Evolutionary conservation across 2,329 filamentous ascomycete genomes (phyloP).

Genomic region (Penicillium capsulatum): DNA sequence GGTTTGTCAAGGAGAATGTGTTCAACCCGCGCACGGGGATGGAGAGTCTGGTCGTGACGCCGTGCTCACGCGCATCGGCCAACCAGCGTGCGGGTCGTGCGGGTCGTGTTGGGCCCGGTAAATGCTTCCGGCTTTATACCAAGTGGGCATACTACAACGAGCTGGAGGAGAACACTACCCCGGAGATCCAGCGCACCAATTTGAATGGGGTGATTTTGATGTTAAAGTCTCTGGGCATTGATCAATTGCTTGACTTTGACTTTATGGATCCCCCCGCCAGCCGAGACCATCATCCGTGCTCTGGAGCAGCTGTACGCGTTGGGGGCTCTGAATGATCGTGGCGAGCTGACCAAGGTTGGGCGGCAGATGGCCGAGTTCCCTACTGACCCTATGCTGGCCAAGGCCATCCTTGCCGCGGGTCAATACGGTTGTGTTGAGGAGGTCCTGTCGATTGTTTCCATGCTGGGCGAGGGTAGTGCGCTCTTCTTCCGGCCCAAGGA

Average conservation of each 20-base stretch:
- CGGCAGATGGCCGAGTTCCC: conserved; percentile 95
- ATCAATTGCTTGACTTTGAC: conserved; percentile 88
- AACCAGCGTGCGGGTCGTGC: conserved; percentile 91
- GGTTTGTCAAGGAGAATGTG: conserved; percentile 91
- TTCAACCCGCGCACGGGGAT: conserved; percentile 90
- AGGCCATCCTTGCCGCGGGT: conserved; percentile 81
- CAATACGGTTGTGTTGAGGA: conserved; percentile 92
- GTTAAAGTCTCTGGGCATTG: conserved; percentile 85
- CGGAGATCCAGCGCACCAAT: conserved; percentile 89
- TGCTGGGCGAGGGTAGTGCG: conserved; percentile 82
- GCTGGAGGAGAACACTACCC: conserved; percentile 84
- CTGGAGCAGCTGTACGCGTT: conserved; percentile 89
- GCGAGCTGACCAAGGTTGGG: conserved; percentile 83
- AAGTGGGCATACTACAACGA: conserved; percentile 94
- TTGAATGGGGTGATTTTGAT: conserved; percentile 78
- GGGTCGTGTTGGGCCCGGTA: conserved; percentile 85
- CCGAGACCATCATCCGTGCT: conserved; percentile 81
- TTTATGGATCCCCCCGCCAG: conserved; percentile 92
- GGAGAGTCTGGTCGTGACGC: conserved; percentile 85
- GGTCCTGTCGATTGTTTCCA: conserved; percentile 86
- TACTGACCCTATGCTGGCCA: conserved; percentile 85
- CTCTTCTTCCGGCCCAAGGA: conserved; percentile 95
- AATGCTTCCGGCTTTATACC: conserved; percentile 90
- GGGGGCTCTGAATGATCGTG: conserved; percentile 81
- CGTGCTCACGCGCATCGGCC: conserved; percentile 84